Evolutionary conservation across 2,329 filamentous ascomycete species (phyloP).

Genomic region (Cryphonectria naterciae): DNA sequence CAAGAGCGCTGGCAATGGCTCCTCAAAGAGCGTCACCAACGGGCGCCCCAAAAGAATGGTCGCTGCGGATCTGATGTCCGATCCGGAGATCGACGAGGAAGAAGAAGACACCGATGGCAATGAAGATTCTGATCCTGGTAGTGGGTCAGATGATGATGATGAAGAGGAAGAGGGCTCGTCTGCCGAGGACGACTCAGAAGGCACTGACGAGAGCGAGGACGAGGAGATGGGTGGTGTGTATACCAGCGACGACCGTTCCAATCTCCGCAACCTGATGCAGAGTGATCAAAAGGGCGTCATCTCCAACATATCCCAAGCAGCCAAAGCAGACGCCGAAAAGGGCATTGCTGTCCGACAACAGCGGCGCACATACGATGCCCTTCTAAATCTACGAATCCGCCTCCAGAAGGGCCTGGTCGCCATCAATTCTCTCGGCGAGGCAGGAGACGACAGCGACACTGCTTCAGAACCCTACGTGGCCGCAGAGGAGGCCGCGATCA

Average conservation of each 20-base stretch:
- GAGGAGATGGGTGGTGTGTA: slow-evolving; percentile 38
- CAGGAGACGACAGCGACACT: slow-evolving; percentile 45
- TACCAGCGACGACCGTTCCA: slow-evolving; percentile 50
- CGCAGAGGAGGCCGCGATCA: slow-evolving; percentile 83
- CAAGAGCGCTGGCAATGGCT: slow-evolving; percentile 40
- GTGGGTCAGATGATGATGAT: slow-evolving; percentile 44
- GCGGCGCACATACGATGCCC: slow-evolving; percentile 81
- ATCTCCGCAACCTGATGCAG: slow-evolving; percentile 68
- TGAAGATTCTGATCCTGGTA: slow-evolving; percentile 40
- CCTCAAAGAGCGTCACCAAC: slow-evolving; percentile 35
- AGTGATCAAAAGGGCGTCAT: slow-evolving; percentile 69
- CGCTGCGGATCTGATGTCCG: slow-evolving; percentile 63
- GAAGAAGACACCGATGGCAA: slow-evolving; percentile 37
- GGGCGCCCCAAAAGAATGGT: slow-evolving; percentile 45
- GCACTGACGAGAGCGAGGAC: slow-evolving; percentile 38
- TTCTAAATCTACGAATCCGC: slow-evolving; percentile 89
- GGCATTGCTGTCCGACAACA: slow-evolving; percentile 86
- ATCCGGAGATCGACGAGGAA: slow-evolving; percentile 42
- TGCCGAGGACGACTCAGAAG: slow-evolving; percentile 41
- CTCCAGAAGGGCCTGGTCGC: slow-evolving; percentile 88
- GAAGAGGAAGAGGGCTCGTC: slow-evolving; percentile 27
- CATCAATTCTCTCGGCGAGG: slow-evolving; percentile 70
- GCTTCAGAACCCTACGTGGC: slow-evolving; percentile 64
- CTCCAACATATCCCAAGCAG: slow-evolving; percentile 64
- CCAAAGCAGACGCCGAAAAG: slow-evolving; percentile 79